Base-by-base conservation (phyloP, 495 filamentous ascomycete species). In the Penicillium pancosmium region DNA sequence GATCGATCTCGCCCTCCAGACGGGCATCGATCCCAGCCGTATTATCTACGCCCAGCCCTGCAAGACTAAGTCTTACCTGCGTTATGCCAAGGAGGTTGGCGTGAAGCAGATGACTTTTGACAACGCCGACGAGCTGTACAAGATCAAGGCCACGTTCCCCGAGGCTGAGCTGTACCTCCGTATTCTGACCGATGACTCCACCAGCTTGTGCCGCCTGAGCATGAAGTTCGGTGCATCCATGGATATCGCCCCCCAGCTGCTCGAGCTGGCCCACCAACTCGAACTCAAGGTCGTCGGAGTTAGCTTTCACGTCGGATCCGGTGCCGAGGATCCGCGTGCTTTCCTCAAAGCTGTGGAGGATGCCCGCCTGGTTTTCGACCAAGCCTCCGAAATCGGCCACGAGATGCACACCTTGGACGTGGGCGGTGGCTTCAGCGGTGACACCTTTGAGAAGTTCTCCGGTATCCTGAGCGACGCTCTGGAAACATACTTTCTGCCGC, bases 101-200 rank as follows among this genome's bases (percentile, higher is more conserved):
- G 93, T 99, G 66, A 95, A 91, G 79, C 92, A 96, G 80, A 98
- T 99, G 92, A 98, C 94, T 11, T 97, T 98, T 66, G 94, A 99
- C 80, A 97, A 98, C 65, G 86, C 91, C 61, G 94, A 98, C 68
- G 95, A 99, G 79, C 84, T 99, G 35, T 91, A 93, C 84, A 98
- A 99, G 82, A 94, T 95, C 75, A 93, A 95, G 70, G 86, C 90
- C 62, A 82, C 91, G 60, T 97, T 84, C 68, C 95, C 94, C 11
- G 87, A 85, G 21, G 94, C 94, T 35, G 90, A 96, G 76, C 85
- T 98, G 13, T 92, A 90, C 77, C 82, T 99, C 35, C 92, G 94
- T 59, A 97, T 99, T 70, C 76, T 92, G 60, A 98, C 94, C 21
- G 94, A 99, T 72, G 94, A 99, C 69, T 96, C 94, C 16, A 91